Base-by-base conservation (phyloP, 1,284 basidiomycete species). In the Agaricales sp. region DNA sequence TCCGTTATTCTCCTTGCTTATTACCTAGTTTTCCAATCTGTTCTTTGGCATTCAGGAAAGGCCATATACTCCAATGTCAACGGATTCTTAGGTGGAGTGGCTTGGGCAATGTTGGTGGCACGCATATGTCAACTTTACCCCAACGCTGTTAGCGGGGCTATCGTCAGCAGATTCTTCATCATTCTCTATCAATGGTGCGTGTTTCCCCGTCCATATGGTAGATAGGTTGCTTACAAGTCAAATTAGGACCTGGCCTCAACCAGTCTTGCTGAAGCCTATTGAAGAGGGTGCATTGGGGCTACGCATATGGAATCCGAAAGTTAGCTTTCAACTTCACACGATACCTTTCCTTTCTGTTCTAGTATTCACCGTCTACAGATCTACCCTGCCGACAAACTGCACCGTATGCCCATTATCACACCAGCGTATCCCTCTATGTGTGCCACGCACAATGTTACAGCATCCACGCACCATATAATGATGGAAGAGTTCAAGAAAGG, bases 351-450 rank as follows among this genome's bases (percentile, higher is more conserved):
- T 18, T 38, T 48, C 16, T 18, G 21, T 25, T 1, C 22, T 19
- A 39, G 4, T 14, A 21, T 48, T 45, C 18, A 54, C 16, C 14
- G 23, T 54, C 4, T 18, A 14, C 56, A 94, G 88, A 69, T 98
- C 48, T 98, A 98, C 66, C 91, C 93, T 1, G 79, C 83, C 53
- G 96, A 99, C 67, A 79, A 91, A 53, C 78, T 87, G 26, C 96
- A 99, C 68, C 80, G 92, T 53, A 99, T 99, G 96, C 96, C 96
- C n/a, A 98, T 99, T 63, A 99, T 99, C 60, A 99, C 96, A 1
- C 96, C 96, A 3, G 94, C 96, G 19, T 99, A 98, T 67, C 96
- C 96, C 37, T 89, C 94, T n/a, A 99, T 99, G 95, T 99, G 95
- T 65, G 84, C 95, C 25, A 99, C 96, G 13, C 96, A 99, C 69